These are phyloP conservation scores for Aspergillus sp. DNA, from an alignment of 2,329 filamentous ascomycete species.

Conservation along the genomic window DNA sequence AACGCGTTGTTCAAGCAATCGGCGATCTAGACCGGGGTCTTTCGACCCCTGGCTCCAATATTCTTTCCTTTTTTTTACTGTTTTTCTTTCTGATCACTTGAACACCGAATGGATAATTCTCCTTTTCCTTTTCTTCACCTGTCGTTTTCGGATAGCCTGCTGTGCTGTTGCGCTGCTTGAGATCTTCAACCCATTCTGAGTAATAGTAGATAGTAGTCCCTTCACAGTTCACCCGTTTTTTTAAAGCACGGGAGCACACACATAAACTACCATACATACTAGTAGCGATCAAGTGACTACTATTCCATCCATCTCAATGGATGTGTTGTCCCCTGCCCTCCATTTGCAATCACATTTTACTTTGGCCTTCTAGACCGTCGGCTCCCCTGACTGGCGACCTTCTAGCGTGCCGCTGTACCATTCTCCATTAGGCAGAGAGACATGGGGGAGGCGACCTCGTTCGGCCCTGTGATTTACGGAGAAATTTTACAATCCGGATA, in stretches of 20 bases:
- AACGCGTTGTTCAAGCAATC: conserved; percentile 6
- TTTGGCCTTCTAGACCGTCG: neutral
- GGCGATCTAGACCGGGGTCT: conserved; percentile 16
- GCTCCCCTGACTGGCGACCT: conserved; percentile 3
- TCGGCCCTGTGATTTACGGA: conserved; percentile 25
- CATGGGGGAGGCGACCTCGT: conserved; percentile 3
- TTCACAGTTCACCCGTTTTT: neutral
- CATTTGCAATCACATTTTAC: neutral
- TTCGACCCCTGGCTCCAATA: conserved; percentile 15
- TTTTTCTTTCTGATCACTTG: conserved; percentile 15
- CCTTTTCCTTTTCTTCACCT: neutral
- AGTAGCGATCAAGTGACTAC: neutral
- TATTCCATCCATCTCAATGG: neutral
- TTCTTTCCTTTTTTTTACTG: neutral
- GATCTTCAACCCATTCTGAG: no score
- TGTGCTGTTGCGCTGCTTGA: no score
- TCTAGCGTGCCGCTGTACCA: conserved; percentile 13
- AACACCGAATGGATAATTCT: conserved; percentile 7
- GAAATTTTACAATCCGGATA: conserved; percentile 21
- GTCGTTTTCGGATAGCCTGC: neutral
- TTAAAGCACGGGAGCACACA: neutral
- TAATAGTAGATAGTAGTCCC: neutral
- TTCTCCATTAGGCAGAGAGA: conserved; percentile 11
- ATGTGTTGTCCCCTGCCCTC: neutral
- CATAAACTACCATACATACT: neutral